Evolutionary conservation across 495 filamentous ascomycete species (phyloP), one percentile per base, ranked within the genome.

Genomic region (Lepidopterella palustris): DNA sequence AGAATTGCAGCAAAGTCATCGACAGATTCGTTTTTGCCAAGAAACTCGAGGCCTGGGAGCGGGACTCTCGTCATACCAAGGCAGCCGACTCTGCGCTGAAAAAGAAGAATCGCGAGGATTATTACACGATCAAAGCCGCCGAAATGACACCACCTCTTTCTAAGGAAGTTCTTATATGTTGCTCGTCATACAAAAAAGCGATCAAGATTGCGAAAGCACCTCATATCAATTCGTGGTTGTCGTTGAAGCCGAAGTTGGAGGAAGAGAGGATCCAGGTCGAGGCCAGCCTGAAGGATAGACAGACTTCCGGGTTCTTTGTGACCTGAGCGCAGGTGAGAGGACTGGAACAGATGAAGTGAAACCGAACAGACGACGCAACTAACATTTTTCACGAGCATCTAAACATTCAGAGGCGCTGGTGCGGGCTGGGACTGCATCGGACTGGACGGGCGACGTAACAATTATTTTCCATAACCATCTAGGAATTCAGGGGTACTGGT

Each of bases 41-140:
- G 29, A 53, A 57, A 42, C 58, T 69, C 45, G 62, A 68, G 45
- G 45, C 52, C 13, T 70, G 61, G 65, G 67, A 68, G 27, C 26
- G 25, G 4, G 13, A 20, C 15, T 51, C 64, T 0, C 10, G 29
- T 20, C 47, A 55, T 3, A 31, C 35, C 1, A 55, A 57, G 2
- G 61, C 58, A 31, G 50, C 49, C 18, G 25, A 47, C 1, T 51
- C 63, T 45, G 28, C 59, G 39, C 35, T 48, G 27, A 59, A 57
- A 45, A 70, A 70, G 59, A 23, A 21, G n/a, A 57, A 60, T 8
- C 56, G 67, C 25, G 62, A 60, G 29, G 39, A 24, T 1, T 62
- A 53, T 50, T 70, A 51, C 39, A 26, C 25, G 11, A 39, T 47
- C 23, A 63, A 61, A 35, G 67, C 67, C 6, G 13, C 35, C 1